Conservation (phyloP, 257 asterid genomes). For the Eucommia ulmoides region DNA sequence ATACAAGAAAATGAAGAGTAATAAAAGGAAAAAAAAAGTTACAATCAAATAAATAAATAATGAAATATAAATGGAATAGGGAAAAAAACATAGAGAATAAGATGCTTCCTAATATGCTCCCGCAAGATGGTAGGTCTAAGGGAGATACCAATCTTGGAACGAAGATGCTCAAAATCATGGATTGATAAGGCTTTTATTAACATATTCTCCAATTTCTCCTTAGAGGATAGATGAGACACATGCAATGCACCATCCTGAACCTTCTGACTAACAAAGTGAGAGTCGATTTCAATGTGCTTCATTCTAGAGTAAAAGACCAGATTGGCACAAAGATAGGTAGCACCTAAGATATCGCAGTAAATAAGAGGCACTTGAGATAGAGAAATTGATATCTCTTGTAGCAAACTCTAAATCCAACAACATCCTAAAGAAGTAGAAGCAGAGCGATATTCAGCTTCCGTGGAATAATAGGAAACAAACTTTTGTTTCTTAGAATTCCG, state of each 20-base stretch:
- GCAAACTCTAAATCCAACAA: neutral
- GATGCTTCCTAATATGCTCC: constrained; percentile 2
- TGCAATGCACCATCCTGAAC: neutral
- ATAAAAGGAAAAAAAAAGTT: too few relatives aligned
- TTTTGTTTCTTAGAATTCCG: neutral
- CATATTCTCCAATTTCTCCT: neutral
- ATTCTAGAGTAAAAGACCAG: neutral
- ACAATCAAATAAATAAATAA: too few relatives aligned
- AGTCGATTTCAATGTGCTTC: neutral
- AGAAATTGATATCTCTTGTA: neutral
- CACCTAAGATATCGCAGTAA: neutral
- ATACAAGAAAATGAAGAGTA: too few relatives aligned
- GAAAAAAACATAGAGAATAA: too few relatives aligned
- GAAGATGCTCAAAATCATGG: neutral
- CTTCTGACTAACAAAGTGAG: neutral
- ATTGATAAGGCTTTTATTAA: neutral
- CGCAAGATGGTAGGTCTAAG: neutral
- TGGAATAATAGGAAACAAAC: neutral
- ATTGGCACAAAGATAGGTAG: neutral
- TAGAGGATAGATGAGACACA: neutral
- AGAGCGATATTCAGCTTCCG: neutral
- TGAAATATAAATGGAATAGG: too few relatives aligned
- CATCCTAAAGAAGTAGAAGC: neutral
- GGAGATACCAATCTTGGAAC: neutral
- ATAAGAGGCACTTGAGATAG: neutral